phyloP scores from a whole-genome alignment of 164 flowering plant species.

The Kalanchoe fedtschenkoi region DNA sequence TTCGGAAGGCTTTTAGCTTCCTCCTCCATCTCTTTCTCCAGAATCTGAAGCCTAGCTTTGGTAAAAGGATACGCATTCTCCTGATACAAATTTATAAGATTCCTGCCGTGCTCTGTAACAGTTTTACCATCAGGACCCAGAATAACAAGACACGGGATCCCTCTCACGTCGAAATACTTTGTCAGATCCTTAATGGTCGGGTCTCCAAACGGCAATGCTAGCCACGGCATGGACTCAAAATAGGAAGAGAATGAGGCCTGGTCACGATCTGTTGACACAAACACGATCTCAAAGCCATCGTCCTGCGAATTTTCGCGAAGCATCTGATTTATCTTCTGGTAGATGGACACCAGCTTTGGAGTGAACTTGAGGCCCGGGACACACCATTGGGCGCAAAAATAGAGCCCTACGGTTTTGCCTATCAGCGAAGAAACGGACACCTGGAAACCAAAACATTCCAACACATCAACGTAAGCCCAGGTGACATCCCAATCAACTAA shows the following conservation, averaged over 20 bases:
- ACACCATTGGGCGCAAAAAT: constrained; percentile 74
- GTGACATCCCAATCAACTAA: neutral
- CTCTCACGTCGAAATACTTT: constrained; percentile 49
- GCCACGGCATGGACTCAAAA: constrained; percentile 70
- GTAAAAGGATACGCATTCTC: constrained; percentile 79
- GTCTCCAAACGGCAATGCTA: constrained; percentile 61
- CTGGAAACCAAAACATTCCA: constrained; percentile 15
- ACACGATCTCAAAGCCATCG: constrained; percentile 50
- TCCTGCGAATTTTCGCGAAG: constrained; percentile 9
- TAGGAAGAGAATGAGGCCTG: constrained; percentile 28
- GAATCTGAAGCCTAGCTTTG: constrained; percentile 24
- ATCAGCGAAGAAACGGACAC: constrained; percentile 37
- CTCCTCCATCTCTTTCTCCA: constrained; percentile 58
- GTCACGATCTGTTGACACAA: constrained; percentile 47
- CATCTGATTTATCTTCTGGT: constrained; percentile 40
- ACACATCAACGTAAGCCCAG: too few relatives aligned
- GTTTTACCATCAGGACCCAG: constrained; percentile 80
- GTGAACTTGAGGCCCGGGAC: constrained; percentile 53
- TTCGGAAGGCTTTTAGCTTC: constrained; percentile 53
- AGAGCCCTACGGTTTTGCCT: constrained; percentile 73
- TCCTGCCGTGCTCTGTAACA: constrained; percentile 53
- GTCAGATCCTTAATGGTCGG: constrained; percentile 25
- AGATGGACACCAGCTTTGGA: constrained; percentile 44
- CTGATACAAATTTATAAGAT: constrained; percentile 49
- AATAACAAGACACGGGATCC: constrained; percentile 56